A percentile compares a stretch with the other conserved stretches of the same genome.
Conservation (phyloP, 192 early-diverging fungal genomes). For the Backusella psychrophila region DNA sequence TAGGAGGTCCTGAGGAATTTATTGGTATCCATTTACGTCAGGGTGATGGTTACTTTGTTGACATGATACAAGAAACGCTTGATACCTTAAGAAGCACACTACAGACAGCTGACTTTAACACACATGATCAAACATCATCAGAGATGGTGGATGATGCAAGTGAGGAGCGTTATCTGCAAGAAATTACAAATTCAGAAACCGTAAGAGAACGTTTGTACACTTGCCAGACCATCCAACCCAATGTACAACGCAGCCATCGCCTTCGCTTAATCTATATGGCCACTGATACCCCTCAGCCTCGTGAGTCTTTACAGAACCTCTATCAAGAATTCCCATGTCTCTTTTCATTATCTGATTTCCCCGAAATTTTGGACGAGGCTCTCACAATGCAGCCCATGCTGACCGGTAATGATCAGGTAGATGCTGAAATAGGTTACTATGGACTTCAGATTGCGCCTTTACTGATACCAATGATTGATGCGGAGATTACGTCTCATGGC, state of each 20-base stretch:
- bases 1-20: slow-evolving; percentile 35
- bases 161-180: background rate
- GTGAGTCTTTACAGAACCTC: slow-evolving; percentile 27
- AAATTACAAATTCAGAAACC: background rate
- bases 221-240: background rate
- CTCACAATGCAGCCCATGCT: slow-evolving; percentile 21
- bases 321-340: slow-evolving; percentile 51
- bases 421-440: slow-evolving; percentile 6
- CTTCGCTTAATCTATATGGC: slow-evolving; percentile 42
- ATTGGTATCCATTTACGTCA: slow-evolving; percentile 33
- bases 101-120: background rate
- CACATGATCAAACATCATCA: background rate
- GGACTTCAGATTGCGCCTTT: slow-evolving; percentile 6
- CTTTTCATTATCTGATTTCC: slow-evolving; percentile 52
- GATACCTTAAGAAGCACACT: slow-evolving; percentile 4
- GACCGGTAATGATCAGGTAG: background rate
- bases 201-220: background rate
- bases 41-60: slow-evolving; percentile 26
- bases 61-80: slow-evolving; percentile 25
- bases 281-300: slow-evolving; percentile 46
- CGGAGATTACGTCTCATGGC: slow-evolving; percentile 44
- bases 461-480: slow-evolving; percentile 51
- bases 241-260: background rate
- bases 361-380: slow-evolving; percentile 26
- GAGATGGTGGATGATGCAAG: background rate